These are phyloP conservation scores for Candida manassasensis DNA, from an alignment of 805 yeast genomes.

Conservation along the genomic window DNA sequence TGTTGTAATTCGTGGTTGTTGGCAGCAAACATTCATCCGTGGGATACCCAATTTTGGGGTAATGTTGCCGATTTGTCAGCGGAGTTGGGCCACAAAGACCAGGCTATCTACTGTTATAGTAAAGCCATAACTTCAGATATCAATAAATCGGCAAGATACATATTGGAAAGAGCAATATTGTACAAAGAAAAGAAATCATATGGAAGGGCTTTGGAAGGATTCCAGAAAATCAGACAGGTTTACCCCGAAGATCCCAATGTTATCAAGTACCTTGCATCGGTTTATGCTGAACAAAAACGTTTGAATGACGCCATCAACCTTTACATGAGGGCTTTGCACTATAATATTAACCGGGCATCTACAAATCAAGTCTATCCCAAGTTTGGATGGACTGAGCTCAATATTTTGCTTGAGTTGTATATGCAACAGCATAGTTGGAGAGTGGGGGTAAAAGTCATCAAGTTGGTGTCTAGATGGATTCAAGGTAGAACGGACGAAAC, in stretches of 20 bases:
- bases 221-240: conserved; percentile 49
- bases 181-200: conserved; percentile 62
- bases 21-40: conserved; percentile 73
- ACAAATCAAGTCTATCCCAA: conserved; percentile 30
- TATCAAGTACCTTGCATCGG: conserved; percentile 53
- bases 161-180: conserved; percentile 61
- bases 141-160: conserved; percentile 37
- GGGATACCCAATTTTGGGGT: conserved; percentile 76
- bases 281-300: conserved; percentile 52
- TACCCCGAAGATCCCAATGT: conserved; percentile 59
- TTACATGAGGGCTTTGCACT: conserved; percentile 59
- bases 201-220: conserved; percentile 71
- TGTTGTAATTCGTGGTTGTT: conserved; percentile 78
- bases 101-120: conserved; percentile 75
- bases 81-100: conserved; percentile 63
- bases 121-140: conserved; percentile 19
- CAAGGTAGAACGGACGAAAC: conserved; percentile 59
- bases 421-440: conserved; percentile 61
- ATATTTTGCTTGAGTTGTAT: conserved; percentile 76
- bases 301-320: conserved; percentile 70
- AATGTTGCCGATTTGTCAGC: conserved; percentile 65
- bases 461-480: conserved; percentile 77
- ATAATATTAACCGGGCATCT: conserved; percentile 41
- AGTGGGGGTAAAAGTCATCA: conserved; percentile 61
- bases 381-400: conserved; percentile 87